Base-by-base conservation (phyloP, 2,329 filamentous ascomycete species). In the Nectriaceae sp. region DNA sequence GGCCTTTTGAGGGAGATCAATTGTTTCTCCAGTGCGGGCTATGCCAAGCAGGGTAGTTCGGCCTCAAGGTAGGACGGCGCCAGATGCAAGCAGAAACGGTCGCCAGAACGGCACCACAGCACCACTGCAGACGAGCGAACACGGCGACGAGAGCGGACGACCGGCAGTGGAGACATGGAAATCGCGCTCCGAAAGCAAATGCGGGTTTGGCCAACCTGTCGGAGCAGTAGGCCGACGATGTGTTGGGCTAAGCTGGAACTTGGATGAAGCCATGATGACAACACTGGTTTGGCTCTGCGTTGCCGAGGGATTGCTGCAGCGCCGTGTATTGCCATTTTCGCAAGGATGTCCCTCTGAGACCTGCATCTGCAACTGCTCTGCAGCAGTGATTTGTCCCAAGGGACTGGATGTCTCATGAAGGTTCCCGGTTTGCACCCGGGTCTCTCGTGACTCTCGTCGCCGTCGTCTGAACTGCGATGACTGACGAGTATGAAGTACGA, bases 101-200 rank as follows among this genome's bases (percentile, higher is more conserved):
- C 31, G 42, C 40, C 39, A 39, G 47, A 55, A 55, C 45, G 44
- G 39, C 40, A 45, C 44, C 48, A 60, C 8, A 36, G 16, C 16
- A 36, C n/a, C 8, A 36, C 33, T 36, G 33, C 8, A 18, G 33
- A 36, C n/a, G 33, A 31, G 8, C 26, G 26, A 29, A 29, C 24
- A 6, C 6, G 18, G 20, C 13, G 19, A 10, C 36, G 21, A 50
- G 45, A 40, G 39, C 46, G 50, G 51, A 53, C 51, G 50, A 44
- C 33, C 44, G 53, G 55, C 52, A 51, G 57, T 59, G 59, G 59
- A 44, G 59, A n/a, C n/a, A n/a, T n/a, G n/a, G 49, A 40, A 40
- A 41, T 24, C 29, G 29, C 40, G 44, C 21, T 43, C 24, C 29
- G 16, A 39, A 42, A 50, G 52, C 49, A 49, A 44, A 52, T 29